phyloP scores from a whole-genome alignment of 495 filamentous ascomycete genomes.

The Aspergillus egyptiacus region DNA sequence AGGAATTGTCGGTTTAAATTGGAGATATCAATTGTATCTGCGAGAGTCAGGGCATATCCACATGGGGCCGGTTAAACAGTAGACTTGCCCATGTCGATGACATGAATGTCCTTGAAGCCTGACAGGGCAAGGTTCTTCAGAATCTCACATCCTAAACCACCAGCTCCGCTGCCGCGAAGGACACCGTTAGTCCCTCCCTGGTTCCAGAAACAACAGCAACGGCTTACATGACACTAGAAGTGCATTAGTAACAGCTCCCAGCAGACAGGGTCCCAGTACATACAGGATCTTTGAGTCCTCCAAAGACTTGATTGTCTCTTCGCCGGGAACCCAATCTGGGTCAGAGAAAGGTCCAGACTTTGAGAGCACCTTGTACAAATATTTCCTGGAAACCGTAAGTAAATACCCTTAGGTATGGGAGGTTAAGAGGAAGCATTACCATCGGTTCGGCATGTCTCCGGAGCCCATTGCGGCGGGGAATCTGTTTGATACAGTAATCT shows the following conservation, averaged over 20 bases:
- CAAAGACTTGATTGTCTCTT: slow-evolving; percentile 53
- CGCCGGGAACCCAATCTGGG: slow-evolving; percentile 58
- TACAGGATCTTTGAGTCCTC: slow-evolving; percentile 67
- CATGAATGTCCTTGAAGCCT: slow-evolving; percentile 94
- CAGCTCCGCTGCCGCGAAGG: slow-evolving; percentile 64
- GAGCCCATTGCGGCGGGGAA: too few relatives aligned
- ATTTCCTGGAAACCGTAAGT: slow-evolving; percentile 52
- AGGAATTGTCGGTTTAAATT: slow-evolving; percentile 98
- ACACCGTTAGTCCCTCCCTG: slow-evolving; percentile 7
- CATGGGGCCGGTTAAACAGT: not conserved
- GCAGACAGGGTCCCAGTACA: slow-evolving; percentile 22
- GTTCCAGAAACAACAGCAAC: not conserved
- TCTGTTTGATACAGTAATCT: too few relatives aligned
- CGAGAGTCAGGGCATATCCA: slow-evolving; percentile 16
- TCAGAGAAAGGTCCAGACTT: slow-evolving; percentile 75
- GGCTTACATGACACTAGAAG: slow-evolving; percentile 34
- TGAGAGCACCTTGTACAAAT: slow-evolving; percentile 71
- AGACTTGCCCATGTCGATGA: slow-evolving; percentile 89
- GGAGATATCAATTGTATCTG: slow-evolving; percentile 95
- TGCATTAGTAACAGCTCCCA: slow-evolving; percentile 21
- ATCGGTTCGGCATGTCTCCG: slow-evolving; percentile 20
- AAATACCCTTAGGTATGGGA: not conserved
- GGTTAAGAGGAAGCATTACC: slow-evolving; percentile 15
- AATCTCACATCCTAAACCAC: slow-evolving; percentile 94
- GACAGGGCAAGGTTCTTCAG: slow-evolving; percentile 94